phyloP scores from a whole-genome alignment of 2,329 filamentous ascomycete genomes.

The Ophiostoma fasciatum region DNA sequence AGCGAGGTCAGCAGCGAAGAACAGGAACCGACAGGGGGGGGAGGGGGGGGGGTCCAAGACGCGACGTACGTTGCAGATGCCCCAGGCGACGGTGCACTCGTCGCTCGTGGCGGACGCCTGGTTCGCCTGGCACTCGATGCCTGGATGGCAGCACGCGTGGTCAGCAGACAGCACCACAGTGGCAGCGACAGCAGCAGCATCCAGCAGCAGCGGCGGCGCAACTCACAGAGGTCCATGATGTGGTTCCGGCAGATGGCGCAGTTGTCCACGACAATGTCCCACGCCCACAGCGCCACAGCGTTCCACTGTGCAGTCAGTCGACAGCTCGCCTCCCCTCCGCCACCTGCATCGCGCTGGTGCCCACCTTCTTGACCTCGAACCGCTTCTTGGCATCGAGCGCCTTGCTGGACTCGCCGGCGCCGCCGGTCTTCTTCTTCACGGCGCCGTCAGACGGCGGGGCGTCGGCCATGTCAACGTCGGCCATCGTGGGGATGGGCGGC shows the following conservation, averaged over 20 bases:
- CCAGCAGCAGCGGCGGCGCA: background rate
- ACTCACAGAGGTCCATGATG: constrained; percentile 94
- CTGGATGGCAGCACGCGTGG: constrained; percentile 27
- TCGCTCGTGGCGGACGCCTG: constrained; percentile 94
- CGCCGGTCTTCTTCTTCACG: constrained; percentile 36
- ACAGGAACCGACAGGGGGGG: background rate
- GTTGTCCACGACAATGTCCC: constrained; percentile 99
- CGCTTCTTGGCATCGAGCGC: constrained; percentile 66
- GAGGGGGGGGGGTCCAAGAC: background rate
- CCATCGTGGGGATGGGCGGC: constrained; percentile 41
- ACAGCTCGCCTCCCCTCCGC: constrained; percentile 3
- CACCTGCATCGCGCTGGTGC: too few relatives aligned
- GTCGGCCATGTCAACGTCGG: constrained; percentile 94
- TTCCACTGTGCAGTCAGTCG: constrained; percentile 59
- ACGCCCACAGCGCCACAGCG: constrained; percentile 93
- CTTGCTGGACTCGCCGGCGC: constrained; percentile 29
- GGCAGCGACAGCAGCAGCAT: background rate
- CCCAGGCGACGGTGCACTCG: constrained; percentile 97
- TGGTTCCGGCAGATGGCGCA: constrained; percentile 98
- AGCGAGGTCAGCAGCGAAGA: constrained; percentile 5
- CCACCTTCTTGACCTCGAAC: constrained; percentile 97
- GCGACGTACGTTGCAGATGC: constrained; percentile 87
- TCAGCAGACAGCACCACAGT: constrained; percentile 3
- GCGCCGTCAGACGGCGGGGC: constrained; percentile 41
- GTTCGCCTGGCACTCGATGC: constrained; percentile 97